Evolutionary conservation across 1,139 yeast genomes (phyloP).

Genomic region (Yamadazyma kanchanaburiensis): DNA sequence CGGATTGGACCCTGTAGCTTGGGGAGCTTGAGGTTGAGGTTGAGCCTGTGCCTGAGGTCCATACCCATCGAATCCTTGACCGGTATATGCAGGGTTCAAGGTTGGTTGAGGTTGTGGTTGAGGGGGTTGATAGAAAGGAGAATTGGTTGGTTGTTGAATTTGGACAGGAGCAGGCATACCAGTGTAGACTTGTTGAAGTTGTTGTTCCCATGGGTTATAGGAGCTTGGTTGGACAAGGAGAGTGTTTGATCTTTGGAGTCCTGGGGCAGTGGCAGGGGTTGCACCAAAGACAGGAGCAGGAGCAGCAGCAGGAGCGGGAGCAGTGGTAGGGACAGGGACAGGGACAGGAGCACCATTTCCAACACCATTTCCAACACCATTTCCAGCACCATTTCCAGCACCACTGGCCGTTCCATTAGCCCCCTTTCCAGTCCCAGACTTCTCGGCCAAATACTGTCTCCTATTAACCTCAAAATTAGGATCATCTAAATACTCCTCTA

Average conservation of each 20-base stretch:
- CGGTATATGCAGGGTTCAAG: slow-evolving; percentile 40
- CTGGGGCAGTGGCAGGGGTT: slow-evolving; percentile 1
- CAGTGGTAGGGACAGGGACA: slow-evolving; percentile 1
- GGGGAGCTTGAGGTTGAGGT: not conserved
- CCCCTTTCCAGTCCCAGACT: no score
- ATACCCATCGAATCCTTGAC: slow-evolving; percentile 59
- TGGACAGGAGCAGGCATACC: slow-evolving; percentile 9
- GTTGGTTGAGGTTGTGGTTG: slow-evolving; percentile 6
- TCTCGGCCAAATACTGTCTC: slow-evolving; percentile 71
- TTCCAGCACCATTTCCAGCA: not conserved
- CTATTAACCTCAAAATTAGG: slow-evolving; percentile 82
- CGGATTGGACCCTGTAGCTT: not conserved
- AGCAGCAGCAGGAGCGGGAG: not conserved
- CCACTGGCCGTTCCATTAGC: slow-evolving; percentile 1
- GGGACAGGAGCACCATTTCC: slow-evolving; percentile 6
- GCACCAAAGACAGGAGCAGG: not conserved
- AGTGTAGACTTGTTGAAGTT: slow-evolving; percentile 7
- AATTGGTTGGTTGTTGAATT: slow-evolving; percentile 10
- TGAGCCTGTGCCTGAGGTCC: slow-evolving; percentile 22
- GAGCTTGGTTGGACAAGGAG: slow-evolving; percentile 43
- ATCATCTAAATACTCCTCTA: slow-evolving; percentile 85
- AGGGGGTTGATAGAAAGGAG: slow-evolving; percentile 11
- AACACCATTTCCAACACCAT: not conserved
- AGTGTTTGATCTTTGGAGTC: slow-evolving; percentile 23
- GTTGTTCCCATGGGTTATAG: slow-evolving; percentile 43